Evolutionary conservation across 331 rosid genomes (phyloP).

Genomic region (Rhamnella rubrinervis): DNA sequence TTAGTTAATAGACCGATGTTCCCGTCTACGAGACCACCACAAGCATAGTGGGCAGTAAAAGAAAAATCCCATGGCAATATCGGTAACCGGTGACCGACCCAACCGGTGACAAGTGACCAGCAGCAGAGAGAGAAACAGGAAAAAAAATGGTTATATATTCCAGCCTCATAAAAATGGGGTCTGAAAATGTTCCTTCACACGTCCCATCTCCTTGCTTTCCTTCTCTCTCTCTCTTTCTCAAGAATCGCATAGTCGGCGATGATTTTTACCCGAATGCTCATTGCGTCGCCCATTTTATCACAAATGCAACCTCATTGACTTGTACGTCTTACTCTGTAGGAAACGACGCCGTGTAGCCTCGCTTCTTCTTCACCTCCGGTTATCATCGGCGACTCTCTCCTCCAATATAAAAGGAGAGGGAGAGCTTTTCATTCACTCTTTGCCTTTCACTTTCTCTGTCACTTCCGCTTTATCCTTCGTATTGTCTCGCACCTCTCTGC

Average conservation of each 20-base stretch:
- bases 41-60: neutral
- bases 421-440: neutral
- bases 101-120: slow-evolving; percentile 40
- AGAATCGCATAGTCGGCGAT: slow-evolving; percentile 29
- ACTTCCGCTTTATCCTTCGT: slow-evolving; percentile 7
- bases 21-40: slow-evolving; percentile 36
- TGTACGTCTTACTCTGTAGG: neutral
- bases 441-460: neutral
- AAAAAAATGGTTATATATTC: slow-evolving; percentile 66
- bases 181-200: slow-evolving; percentile 46
- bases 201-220: slow-evolving; percentile 40
- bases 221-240: slow-evolving; percentile 10
- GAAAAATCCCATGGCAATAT: slow-evolving; percentile 29
- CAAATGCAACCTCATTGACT: slow-evolving; percentile 29
- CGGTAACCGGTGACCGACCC: slow-evolving; percentile 54
- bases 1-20: slow-evolving; percentile 36
- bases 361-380: slow-evolving; percentile 29
- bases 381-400: slow-evolving; percentile 27
- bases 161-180: slow-evolving; percentile 50
- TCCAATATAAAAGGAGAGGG: slow-evolving; percentile 19
- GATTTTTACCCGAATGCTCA: slow-evolving; percentile 34
- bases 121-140: slow-evolving; percentile 11
- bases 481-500: neutral
- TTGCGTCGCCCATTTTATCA: slow-evolving; percentile 21
- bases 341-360: slow-evolving; percentile 19